Percentiles rank a stretch among this genome's conserved stretches.
Evolutionary conservation across 2,329 filamentous ascomycete species (phyloP).

Genomic region (Trichoderma citrinoviride): DNA sequence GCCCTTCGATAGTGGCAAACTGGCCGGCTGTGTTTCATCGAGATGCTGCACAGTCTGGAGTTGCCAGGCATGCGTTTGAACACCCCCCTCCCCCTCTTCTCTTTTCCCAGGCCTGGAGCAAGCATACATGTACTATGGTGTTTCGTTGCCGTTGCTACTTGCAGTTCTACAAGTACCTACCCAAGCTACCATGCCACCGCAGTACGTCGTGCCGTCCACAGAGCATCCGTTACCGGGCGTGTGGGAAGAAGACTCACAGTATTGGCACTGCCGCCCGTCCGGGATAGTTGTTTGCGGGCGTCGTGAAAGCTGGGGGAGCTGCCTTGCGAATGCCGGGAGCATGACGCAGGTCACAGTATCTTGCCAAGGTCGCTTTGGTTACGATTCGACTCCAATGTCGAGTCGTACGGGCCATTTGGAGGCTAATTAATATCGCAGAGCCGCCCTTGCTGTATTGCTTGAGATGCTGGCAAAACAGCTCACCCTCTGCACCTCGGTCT

Average conservation of each 20-base stretch:
- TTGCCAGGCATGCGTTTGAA: background rate
- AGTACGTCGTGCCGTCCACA: background rate
- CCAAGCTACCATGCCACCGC: background rate
- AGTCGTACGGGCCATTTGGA: too few relatives aligned
- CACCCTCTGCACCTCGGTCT: background rate
- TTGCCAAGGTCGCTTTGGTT: background rate
- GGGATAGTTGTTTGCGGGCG: background rate
- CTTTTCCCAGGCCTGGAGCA: background rate
- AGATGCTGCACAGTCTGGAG: background rate
- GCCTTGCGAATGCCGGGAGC: background rate
- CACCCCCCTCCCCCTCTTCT: background rate
- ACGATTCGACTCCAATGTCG: background rate
- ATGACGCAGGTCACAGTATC: background rate
- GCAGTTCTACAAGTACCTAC: too few relatives aligned
- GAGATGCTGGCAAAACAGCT: background rate
- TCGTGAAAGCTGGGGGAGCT: background rate
- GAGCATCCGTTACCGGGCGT: background rate
- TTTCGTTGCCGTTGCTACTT: background rate
- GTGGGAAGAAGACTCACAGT: background rate
- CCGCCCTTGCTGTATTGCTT: background rate
- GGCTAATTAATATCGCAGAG: background rate
- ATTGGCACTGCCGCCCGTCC: background rate
- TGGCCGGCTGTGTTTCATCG: slow-evolving; percentile 9
- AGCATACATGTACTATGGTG: background rate
- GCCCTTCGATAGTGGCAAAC: slow-evolving; percentile 9